A percentile compares a stretch with the other conserved stretches of the same genome.
Conservation (phyloP, 768 basidiomycete genomes). For the Leccinellum luteum region DNA sequence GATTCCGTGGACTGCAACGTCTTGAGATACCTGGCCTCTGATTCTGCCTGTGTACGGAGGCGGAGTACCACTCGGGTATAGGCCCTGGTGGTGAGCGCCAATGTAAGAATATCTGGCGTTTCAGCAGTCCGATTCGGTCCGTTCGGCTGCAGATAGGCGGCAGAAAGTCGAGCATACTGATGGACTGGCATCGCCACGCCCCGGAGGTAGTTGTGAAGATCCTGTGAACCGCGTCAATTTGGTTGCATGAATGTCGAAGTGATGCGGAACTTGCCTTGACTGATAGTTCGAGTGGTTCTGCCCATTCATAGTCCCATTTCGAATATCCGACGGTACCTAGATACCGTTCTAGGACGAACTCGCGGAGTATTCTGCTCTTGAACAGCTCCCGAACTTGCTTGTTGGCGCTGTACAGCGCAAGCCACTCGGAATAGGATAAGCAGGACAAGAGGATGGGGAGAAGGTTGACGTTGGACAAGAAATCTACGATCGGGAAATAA, state of each 20-base stretch:
- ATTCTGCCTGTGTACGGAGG: conserved; percentile 76
- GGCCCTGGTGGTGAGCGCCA: conserved; percentile 64
- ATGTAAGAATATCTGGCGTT: conserved; percentile 43
- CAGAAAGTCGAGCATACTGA: conserved; percentile 63
- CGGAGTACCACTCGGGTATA: conserved; percentile 81
- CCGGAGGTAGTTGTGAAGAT: conserved; percentile 76
- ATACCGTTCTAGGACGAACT: conserved; percentile 67
- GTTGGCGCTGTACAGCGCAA: conserved; percentile 54
- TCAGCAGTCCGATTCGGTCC: conserved; percentile 37
- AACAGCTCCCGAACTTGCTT: conserved; percentile 53
- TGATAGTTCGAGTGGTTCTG: conserved; percentile 62
- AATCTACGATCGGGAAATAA: conserved; percentile 51
- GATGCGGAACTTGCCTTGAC: conserved; percentile 47
- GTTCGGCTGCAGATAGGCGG: conserved; percentile 53
- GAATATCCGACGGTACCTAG: conserved; percentile 70
- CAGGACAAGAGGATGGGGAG: conserved; percentile 55
- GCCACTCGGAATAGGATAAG: conserved; percentile 74
- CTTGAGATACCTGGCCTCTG: conserved; percentile 35
- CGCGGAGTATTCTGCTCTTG: conserved; percentile 50
- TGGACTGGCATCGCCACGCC: conserved; percentile 76
- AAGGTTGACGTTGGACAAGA: conserved; percentile 52
- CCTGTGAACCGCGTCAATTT: conserved; percentile 40
- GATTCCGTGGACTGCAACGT: conserved; percentile 9
- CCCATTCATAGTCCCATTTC: conserved; percentile 54
- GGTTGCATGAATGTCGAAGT: neutral